Percentiles rank a stretch among this genome's conserved stretches.
These are phyloP conservation scores for Isatis tinctoria DNA, from an alignment of 345 rosid genomes.

Conservation along the genomic window DNA sequence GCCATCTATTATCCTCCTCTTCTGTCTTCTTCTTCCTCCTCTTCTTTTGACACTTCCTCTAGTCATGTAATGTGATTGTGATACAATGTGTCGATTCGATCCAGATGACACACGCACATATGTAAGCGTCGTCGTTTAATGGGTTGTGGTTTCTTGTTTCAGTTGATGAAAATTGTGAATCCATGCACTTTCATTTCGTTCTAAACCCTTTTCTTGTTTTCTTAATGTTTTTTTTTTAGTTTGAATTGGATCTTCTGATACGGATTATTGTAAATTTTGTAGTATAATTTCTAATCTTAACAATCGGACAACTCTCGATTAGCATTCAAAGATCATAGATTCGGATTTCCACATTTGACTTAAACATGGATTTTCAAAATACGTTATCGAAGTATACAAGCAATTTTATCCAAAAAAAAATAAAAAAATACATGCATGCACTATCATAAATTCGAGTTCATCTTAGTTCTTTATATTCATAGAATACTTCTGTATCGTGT, in stretches of 20 bases:
- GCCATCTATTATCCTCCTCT: constrained; percentile 26
- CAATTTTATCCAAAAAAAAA: background rate
- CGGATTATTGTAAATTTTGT: background rate
- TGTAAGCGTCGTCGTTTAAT: constrained; percentile 14
- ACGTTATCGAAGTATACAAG: background rate
- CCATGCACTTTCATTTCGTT: constrained; percentile 5
- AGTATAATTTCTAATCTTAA: background rate
- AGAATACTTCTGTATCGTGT: background rate
- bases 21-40: constrained; percentile 11
- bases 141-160: background rate
- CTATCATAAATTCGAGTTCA: background rate
- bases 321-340: background rate
- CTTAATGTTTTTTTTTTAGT: background rate
- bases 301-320: background rate
- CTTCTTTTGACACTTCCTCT: background rate
- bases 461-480: background rate
- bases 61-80: constrained; percentile 5
- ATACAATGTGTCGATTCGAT: background rate
- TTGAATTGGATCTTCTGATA: background rate
- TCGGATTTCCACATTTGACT: background rate
- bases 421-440: too few relatives aligned
- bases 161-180: constrained; percentile 3
- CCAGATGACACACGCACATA: background rate
- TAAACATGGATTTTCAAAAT: background rate
- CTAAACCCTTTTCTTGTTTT: background rate